Percentiles rank a stretch among this genome's conserved stretches.
Evolutionary conservation across 2,329 filamentous ascomycete genomes (phyloP).

Genomic region (Xylariales sp.): DNA sequence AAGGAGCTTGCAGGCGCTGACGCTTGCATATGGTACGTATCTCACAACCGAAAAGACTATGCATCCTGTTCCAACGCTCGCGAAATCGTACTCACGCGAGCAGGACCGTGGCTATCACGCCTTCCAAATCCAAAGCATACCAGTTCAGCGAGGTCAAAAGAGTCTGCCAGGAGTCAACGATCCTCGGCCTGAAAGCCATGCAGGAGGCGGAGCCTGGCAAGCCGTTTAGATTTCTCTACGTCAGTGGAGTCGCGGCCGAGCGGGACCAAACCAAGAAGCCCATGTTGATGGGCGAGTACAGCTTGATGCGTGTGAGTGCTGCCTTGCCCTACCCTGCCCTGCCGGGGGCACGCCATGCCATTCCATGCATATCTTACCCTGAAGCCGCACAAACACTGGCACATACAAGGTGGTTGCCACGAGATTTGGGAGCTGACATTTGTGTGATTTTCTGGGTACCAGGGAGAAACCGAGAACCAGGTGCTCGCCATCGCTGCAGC

Average conservation of each 20-base stretch:
- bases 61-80: too few species aligned
- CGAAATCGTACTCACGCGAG: too few species aligned
- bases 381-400: too few species aligned
- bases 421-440: too few species aligned
- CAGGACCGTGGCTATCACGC: constrained; percentile 23
- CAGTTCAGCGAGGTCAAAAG: constrained; percentile 17
- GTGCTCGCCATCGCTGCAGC: constrained; percentile 2
- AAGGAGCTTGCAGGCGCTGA: constrained; percentile 33
- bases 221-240: constrained; percentile 28
- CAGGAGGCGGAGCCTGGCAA: constrained; percentile 17
- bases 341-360: not conserved
- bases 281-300: constrained; percentile 32
- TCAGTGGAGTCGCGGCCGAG: constrained; percentile 39
- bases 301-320: constrained; percentile 38
- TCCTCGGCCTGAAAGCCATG: constrained; percentile 20
- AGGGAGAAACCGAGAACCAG: constrained; percentile 4
- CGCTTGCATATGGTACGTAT: constrained; percentile 27
- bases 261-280: constrained; percentile 41
- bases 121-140: constrained; percentile 13
- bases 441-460: too few species aligned
- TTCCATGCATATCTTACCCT: too few species aligned
- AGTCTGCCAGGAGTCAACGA: constrained; percentile 17
- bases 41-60: too few species aligned
- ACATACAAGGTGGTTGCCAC: too few species aligned
- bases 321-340: not conserved